Conservation (phyloP, 2,329 filamentous ascomycete species). For the Bipolaris oryzae region DNA sequence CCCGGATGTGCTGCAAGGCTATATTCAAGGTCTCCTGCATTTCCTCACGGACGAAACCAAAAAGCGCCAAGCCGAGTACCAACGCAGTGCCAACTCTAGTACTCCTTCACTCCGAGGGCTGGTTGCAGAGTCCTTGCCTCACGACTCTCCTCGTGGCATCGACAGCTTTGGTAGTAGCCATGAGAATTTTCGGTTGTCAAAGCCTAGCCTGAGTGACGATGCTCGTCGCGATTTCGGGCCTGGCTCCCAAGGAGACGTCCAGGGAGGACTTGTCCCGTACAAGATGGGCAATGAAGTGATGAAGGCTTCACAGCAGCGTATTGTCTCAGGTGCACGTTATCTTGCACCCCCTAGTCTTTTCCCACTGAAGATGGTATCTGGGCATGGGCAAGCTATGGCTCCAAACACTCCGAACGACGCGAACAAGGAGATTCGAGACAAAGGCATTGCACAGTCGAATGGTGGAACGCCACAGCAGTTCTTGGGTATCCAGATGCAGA, state of each 20-base stretch:
- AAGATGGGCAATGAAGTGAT: constrained; percentile 20
- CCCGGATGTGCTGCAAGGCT: constrained; percentile 43
- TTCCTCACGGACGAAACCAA: constrained; percentile 39
- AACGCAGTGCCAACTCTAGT: constrained; percentile 19
- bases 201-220: constrained; percentile 13
- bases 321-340: constrained; percentile 20
- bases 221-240: constrained; percentile 24
- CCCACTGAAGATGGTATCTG: constrained; percentile 18
- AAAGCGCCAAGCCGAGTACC: constrained; percentile 22
- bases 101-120: constrained; percentile 37
- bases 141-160: constrained; percentile 40
- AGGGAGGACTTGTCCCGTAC: constrained; percentile 17
- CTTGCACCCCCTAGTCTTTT: constrained; percentile 17
- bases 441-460: constrained; percentile 19
- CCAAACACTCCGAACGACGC: constrained; percentile 20
- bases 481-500: constrained; percentile 35
- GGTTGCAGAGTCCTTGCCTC: constrained; percentile 29
- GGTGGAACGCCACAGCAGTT: constrained; percentile 24
- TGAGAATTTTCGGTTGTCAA: constrained; percentile 35
- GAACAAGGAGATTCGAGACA: constrained; percentile 22
- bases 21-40: constrained; percentile 39
- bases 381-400: constrained; percentile 13
- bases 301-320: constrained; percentile 22
- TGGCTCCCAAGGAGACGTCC: constrained; percentile 16
- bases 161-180: constrained; percentile 23